Base-by-base conservation (phyloP, 2,329 filamentous ascomycete species). In the Sphaerostilbella broomeana region DNA sequence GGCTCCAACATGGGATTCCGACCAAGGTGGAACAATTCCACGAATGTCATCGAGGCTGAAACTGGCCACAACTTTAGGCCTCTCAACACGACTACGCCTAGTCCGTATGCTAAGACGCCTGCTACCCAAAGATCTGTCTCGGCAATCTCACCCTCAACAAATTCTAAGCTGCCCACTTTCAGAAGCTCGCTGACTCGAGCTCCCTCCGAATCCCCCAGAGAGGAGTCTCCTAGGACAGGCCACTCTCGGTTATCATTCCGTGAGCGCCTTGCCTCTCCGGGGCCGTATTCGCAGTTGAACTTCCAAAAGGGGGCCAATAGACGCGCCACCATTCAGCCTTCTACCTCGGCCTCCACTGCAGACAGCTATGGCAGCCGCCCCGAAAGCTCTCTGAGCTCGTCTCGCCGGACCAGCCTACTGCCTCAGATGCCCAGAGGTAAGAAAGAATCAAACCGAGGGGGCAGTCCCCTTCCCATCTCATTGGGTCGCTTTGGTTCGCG, bases 1-100 rank as follows among this genome's bases (percentile, higher is more conserved):
- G 55, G 64, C 26, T 64, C 69, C 2, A 67, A 67, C 9, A 49
- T 69, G 22, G 57, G 73, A 42, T 68, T 74, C 41, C 77, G 82
- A 35, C 86, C 86, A 4, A 73, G 79, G 42, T 92, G 86, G 86
- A 90, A 81, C 54, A 55, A 53, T 9, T 84, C 79, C 20, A 76
- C 79, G 5, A 86, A 82, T 51, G 73, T 75, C 4, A 64, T 64
- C 6, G 73, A 79, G 45, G 65, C 79, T n/a, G 72, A 81, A 21
- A 73, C 76, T n/a, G 79, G 80, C 18, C 79, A 84, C 57, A 77
- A 77, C 56, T 83, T 79, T 62, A 81, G 77, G 51, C 75, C 81
- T 9, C 61, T 81, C 9, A 75, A 62, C 24, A 61, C 77, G 30
- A 79, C 75, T 6, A 76, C 75, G 1, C 75, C 78, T 0, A 79